Evolutionary conservation across 225 moss, liverwort and hornwort genomes (phyloP), one percentile per base, ranked within the genome.

Genomic region (Antitrichia curtipendula): DNA sequence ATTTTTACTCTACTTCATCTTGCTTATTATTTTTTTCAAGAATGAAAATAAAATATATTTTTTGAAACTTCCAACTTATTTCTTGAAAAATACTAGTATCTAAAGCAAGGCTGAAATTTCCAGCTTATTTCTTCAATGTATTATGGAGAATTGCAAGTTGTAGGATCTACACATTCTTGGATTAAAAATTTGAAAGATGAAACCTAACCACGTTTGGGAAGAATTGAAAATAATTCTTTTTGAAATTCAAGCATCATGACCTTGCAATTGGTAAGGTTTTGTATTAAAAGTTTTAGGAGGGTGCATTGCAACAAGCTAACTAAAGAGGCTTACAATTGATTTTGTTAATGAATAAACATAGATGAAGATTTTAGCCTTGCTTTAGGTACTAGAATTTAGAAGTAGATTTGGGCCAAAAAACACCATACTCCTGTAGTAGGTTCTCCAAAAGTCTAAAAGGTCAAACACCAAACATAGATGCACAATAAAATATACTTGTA

Each of bases 371-470:
- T 69, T 14, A 8, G 40, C 8, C 14, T 40, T 24, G 8, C 24
- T 24, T 68, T 38, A 0, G 4, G 0, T 38, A 68, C 38, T 38
- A 68, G 13, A 7, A 23, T 23, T 65, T 65, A 20, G 20, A 65
- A 65, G n/a, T 0, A 36, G 9, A 36, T 65, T 19, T 21, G 6
- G 66, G 12, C 38, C 11, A 7, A 4, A 22, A 21, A 66, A 66
- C 7, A 10, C 2, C 1, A 38, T 4, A 13, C 38, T 66, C 10
- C 1, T 68, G 7, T 13, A 38, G 7, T 0, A 1, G 23, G 5
- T 70, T 40, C 0, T 6, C 25, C 28, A 43, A 43, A 1, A 71
- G 0, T 6, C 41, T 0, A 41, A 1, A 71, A 18, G 5, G 9
- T 9, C 5, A 6, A 69, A 40, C 8, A 69, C 0, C 24, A 71